Percentiles rank a stretch among this genome's conserved stretches.
These are phyloP conservation scores for Paramecium bursaria DNA, from an alignment of 73 alveolate species.

Conservation along the genomic window DNA sequence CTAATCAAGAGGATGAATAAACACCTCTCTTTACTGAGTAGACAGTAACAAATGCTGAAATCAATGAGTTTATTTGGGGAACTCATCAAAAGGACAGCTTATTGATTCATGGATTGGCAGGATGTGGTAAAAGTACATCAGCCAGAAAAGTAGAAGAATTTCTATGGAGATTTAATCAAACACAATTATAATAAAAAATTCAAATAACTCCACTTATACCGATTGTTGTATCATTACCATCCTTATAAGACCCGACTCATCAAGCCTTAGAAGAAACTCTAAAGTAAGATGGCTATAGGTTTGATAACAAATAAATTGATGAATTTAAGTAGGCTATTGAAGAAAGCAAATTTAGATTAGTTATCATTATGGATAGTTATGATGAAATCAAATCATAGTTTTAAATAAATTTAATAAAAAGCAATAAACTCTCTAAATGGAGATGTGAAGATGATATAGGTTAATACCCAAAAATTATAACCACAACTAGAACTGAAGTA, in stretches of 20 bases:
- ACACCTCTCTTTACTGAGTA: slow-evolving; percentile 17
- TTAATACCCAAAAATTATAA: slow-evolving; percentile 8
- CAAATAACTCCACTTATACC: slow-evolving; percentile 30
- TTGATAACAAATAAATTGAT: background rate
- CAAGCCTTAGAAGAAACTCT: slow-evolving; percentile 14
- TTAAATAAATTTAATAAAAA: background rate
- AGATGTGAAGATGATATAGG: background rate
- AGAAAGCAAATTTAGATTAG: slow-evolving; percentile 4
- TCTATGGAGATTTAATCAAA: slow-evolving; percentile 9
- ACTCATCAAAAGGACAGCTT: slow-evolving; percentile 18
- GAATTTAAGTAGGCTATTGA: slow-evolving; percentile 40
- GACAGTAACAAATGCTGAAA: slow-evolving; percentile 12
- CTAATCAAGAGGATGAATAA: background rate
- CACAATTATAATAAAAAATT: background rate
- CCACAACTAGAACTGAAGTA: slow-evolving; percentile 21
- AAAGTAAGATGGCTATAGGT: slow-evolving; percentile 23
- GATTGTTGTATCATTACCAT: slow-evolving; percentile 5
- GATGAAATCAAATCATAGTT: slow-evolving; percentile 19
- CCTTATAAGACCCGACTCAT: slow-evolving; percentile 19
- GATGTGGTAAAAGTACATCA: slow-evolving; percentile 54
- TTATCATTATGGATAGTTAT: slow-evolving; percentile 41
- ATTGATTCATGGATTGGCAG: slow-evolving; percentile 43
- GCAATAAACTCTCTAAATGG: slow-evolving; percentile 13
- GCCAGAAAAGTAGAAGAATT: slow-evolving; percentile 50
- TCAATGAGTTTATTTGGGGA: slow-evolving; percentile 23